A percentile compares a stretch with the other conserved stretches of the same genome.
Evolutionary conservation across 805 yeast genomes (phyloP).

Genomic region (Priceomyces fermenticarens): DNA sequence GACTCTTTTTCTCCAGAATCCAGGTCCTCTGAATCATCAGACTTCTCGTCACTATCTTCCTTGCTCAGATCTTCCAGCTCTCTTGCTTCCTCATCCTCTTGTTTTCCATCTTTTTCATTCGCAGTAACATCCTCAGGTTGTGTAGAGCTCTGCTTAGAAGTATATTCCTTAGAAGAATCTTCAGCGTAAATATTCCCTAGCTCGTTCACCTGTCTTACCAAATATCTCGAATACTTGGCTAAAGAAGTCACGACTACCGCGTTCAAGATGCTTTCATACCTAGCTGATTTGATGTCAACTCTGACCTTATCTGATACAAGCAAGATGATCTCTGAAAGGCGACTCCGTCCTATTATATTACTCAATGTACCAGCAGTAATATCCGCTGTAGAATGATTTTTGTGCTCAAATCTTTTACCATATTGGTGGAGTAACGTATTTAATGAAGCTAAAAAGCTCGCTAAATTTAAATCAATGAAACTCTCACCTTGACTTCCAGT

Average conservation of each 20-base stretch:
- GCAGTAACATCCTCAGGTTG: background rate
- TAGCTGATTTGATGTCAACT: conserved; percentile 16
- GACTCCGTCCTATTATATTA: conserved; percentile 9
- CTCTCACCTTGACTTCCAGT: conserved; percentile 3
- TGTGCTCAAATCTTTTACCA: conserved; percentile 7
- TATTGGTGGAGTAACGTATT: conserved; percentile 8
- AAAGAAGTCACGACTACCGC: conserved; percentile 19
- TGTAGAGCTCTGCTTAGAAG: background rate
- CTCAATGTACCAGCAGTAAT: conserved; percentile 9
- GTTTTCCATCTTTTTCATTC: background rate
- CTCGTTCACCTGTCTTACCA: conserved; percentile 22
- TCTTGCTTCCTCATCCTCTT: conserved; percentile 7
- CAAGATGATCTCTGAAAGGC: conserved; percentile 18
- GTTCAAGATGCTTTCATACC: conserved; percentile 18
- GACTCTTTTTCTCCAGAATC: conserved; percentile 8
- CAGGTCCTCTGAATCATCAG: conserved; percentile 3
- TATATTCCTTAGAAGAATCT: background rate
- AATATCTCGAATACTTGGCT: conserved; percentile 14
- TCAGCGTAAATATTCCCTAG: background rate
- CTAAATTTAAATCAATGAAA: conserved; percentile 7
- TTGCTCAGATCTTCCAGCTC: conserved; percentile 13
- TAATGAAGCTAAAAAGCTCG: conserved; percentile 9
- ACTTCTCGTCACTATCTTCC: conserved; percentile 10
- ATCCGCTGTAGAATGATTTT: conserved; percentile 2
- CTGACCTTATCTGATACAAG: conserved; percentile 17